phyloP scores from a whole-genome alignment of 805 yeast genomes.

The Suhomyces xylopsoci region DNA sequence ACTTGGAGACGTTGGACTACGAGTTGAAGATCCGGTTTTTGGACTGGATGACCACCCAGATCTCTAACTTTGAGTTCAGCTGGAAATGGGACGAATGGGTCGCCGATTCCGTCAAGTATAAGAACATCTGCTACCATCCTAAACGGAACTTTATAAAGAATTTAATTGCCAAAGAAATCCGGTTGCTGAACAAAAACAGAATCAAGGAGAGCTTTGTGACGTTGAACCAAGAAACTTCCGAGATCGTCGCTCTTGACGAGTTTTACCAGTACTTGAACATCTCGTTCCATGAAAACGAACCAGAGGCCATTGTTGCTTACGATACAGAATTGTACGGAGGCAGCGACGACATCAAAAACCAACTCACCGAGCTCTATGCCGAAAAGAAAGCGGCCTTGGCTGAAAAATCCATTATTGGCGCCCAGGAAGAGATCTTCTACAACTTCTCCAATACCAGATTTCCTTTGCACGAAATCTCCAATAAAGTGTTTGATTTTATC shows the following conservation, averaged over 20 bases:
- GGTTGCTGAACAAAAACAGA: slow-evolving; percentile 72
- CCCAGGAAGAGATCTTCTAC: slow-evolving; percentile 39
- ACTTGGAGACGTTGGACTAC: slow-evolving; percentile 65
- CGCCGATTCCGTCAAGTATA: slow-evolving; percentile 47
- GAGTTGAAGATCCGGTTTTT: slow-evolving; percentile 70
- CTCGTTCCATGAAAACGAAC: slow-evolving; percentile 29
- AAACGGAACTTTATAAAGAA: slow-evolving; percentile 69
- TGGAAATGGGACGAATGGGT: slow-evolving; percentile 99
- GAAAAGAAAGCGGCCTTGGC: slow-evolving; percentile 22
- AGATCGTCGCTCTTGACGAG: slow-evolving; percentile 35
- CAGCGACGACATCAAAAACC: slow-evolving; percentile 22
- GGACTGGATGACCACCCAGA: slow-evolving; percentile 91
- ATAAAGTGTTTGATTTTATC: slow-evolving; percentile 39
- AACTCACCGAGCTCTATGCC: slow-evolving; percentile 22
- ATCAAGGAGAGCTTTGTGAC: slow-evolving; percentile 63
- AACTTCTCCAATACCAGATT: slow-evolving; percentile 33
- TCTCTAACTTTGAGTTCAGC: slow-evolving; percentile 88
- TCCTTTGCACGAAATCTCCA: slow-evolving; percentile 36
- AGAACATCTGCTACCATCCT: slow-evolving; percentile 61
- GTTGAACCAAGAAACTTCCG: slow-evolving; percentile 21
- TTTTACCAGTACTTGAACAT: slow-evolving; percentile 39
- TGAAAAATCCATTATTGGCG: slow-evolving; percentile 20
- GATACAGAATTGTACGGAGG: slow-evolving; percentile 36
- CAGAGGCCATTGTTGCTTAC: slow-evolving; percentile 29
- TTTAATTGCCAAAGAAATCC: slow-evolving; percentile 76